Conservation (phyloP, 805 yeast species). For the Lipomyces yamanashiensis region DNA sequence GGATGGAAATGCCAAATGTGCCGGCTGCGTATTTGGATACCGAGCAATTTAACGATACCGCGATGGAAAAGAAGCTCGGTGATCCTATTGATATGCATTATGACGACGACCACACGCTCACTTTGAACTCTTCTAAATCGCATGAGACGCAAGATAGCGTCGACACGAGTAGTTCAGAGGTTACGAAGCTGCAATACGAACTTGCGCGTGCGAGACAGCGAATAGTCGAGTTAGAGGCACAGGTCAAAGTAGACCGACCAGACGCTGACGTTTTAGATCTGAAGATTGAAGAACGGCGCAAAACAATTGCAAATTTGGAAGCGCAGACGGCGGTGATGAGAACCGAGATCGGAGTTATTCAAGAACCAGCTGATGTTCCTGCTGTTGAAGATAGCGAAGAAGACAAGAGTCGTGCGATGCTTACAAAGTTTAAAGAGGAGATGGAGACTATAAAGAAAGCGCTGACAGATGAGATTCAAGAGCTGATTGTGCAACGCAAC, state of each 20-base stretch:
- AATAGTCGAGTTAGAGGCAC: constrained; percentile 32
- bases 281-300: constrained; percentile 39
- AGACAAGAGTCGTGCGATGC: constrained; percentile 45
- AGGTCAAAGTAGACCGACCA: not conserved
- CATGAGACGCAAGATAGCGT: not conserved
- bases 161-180: not conserved
- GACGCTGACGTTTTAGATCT: constrained; percentile 16
- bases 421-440: constrained; percentile 49
- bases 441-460: constrained; percentile 55
- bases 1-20: constrained; percentile 5
- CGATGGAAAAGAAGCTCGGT: not conserved
- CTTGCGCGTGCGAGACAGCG: constrained; percentile 24
- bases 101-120: not conserved
- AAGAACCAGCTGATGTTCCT: constrained; percentile 33
- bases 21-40: not conserved
- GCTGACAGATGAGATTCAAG: constrained; percentile 53
- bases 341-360: constrained; percentile 52
- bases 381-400: too few relatives aligned
- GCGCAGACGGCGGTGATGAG: constrained; percentile 42
- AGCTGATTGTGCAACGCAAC: constrained; percentile 42
- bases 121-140: not conserved
- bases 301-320: constrained; percentile 48
- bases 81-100: constrained; percentile 3
- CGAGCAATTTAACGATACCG: not conserved
- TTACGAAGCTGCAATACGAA: constrained; percentile 13